These are phyloP conservation scores for Marasmius fiardii DNA, from an alignment of 1,284 basidiomycete genomes.

Conservation along the genomic window DNA sequence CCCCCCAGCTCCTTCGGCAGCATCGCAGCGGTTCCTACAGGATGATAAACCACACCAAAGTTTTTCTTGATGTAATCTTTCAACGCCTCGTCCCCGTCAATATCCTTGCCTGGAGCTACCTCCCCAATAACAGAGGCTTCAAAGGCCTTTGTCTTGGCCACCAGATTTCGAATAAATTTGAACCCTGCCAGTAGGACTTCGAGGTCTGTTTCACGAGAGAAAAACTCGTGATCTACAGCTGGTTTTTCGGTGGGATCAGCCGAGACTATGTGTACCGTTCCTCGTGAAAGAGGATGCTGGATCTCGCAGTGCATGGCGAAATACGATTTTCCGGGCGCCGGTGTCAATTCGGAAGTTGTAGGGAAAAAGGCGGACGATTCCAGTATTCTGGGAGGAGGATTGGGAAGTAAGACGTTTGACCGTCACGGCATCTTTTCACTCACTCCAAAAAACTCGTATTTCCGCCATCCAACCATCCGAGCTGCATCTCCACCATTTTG, in stretches of 20 bases:
- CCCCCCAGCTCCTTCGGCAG: constrained; percentile 38
- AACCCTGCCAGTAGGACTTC: constrained; percentile 31
- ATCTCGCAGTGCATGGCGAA: not conserved
- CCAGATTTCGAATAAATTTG: constrained; percentile 28
- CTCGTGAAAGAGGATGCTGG: not conserved
- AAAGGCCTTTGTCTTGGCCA: constrained; percentile 20
- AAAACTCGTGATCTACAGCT: constrained; percentile 34
- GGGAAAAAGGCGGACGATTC: constrained; percentile 1
- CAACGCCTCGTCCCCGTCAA: constrained; percentile 15
- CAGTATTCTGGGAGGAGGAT: not conserved
- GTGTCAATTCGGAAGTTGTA: not conserved
- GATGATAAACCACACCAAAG: constrained; percentile 9
- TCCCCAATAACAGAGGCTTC: constrained; percentile 17
- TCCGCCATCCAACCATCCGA: not conserved
- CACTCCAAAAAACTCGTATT: not conserved
- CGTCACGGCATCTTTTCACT: not conserved
- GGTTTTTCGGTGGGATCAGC: constrained; percentile 30
- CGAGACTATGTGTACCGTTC: constrained; percentile 24
- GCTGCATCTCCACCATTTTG: constrained; percentile 2
- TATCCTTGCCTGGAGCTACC: constrained; percentile 11
- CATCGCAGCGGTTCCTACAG: constrained; percentile 36
- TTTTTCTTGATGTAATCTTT: constrained; percentile 7
- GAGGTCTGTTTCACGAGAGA: constrained; percentile 30
- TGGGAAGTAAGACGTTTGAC: not conserved
- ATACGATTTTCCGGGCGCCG: constrained; percentile 11